Conservation (phyloP, 2,329 filamentous ascomycete genomes). For the Pestalotiopsis sp. region DNA sequence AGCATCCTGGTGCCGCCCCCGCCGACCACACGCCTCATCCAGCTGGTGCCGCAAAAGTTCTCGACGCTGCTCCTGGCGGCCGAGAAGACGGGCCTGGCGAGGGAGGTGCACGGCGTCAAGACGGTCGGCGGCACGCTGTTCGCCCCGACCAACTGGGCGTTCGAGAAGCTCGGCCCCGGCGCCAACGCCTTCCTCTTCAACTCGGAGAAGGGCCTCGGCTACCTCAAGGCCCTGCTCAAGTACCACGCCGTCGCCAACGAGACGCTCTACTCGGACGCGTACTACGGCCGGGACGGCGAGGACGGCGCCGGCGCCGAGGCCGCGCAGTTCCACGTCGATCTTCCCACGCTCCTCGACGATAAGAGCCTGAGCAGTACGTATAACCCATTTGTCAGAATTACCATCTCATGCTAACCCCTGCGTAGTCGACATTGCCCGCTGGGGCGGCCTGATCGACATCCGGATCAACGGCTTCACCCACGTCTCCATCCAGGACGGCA, state of each 20-base stretch:
- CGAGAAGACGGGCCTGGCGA: constrained; percentile 71
- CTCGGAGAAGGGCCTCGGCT: constrained; percentile 71
- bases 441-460: constrained; percentile 70
- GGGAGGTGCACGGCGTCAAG: constrained; percentile 57
- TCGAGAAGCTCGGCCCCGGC: constrained; percentile 69
- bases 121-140: constrained; percentile 75
- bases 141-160: constrained; percentile 81
- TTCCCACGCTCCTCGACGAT: constrained; percentile 72
- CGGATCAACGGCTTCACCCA: constrained; percentile 73
- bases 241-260: constrained; percentile 36
- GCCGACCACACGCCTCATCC: constrained; percentile 48
- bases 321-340: constrained; percentile 66
- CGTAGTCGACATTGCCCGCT: constrained; percentile 68
- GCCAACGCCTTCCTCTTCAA: constrained; percentile 87
- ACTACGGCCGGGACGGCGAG: constrained; percentile 53
- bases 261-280: constrained; percentile 74
- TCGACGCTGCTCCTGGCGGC: constrained; percentile 78
- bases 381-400: not conserved
- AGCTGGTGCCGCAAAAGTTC: constrained; percentile 75
- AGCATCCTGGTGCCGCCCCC: constrained; percentile 78
- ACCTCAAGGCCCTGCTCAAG: constrained; percentile 68
- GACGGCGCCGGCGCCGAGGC: constrained; percentile 33
- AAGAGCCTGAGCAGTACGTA: constrained; percentile 55
- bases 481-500: constrained; percentile 69
- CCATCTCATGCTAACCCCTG: not conserved